A percentile compares a stretch with the other conserved stretches of the same genome.
These are phyloP conservation scores for Nemophila menziesii DNA, from an alignment of 257 asterid genomes.

Conservation along the genomic window DNA sequence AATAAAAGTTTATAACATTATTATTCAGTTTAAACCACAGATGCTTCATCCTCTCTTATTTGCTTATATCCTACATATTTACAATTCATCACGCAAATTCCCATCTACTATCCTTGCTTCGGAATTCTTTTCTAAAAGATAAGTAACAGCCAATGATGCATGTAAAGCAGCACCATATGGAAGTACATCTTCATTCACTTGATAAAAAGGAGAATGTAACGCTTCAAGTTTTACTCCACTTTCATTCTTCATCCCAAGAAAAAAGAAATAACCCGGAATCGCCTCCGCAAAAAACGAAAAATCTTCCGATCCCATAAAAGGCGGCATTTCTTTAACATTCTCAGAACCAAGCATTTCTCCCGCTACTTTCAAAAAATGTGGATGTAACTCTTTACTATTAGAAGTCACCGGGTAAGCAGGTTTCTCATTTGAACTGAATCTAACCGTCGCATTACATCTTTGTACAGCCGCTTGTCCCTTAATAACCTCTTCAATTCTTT, in stretches of 20 bases:
- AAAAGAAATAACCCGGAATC: constrained; percentile 45
- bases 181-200: constrained; percentile 47
- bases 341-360: constrained; percentile 28
- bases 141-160: constrained; percentile 38
- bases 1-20: too few relatives aligned
- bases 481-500: constrained; percentile 55
- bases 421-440: constrained; percentile 17
- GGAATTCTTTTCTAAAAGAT: constrained; percentile 25
- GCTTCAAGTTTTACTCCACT: constrained; percentile 24
- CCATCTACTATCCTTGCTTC: constrained; percentile 4
- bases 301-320: constrained; percentile 51
- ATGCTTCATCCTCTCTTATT: background rate
- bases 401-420: constrained; percentile 49
- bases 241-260: constrained; percentile 44
- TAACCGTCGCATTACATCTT: constrained; percentile 43
- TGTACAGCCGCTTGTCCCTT: constrained; percentile 44
- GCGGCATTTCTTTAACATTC: constrained; percentile 23
- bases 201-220: constrained; percentile 37
- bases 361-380: constrained; percentile 30
- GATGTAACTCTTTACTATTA: constrained; percentile 32
- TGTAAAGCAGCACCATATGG: constrained; percentile 67
- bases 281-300: constrained; percentile 50
- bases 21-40: background rate
- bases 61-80: too few relatives aligned
- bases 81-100: constrained; percentile 35